These are phyloP conservation scores for Pisolithus thermaeus DNA, from an alignment of 1,284 basidiomycete species.

Conservation along the genomic window DNA sequence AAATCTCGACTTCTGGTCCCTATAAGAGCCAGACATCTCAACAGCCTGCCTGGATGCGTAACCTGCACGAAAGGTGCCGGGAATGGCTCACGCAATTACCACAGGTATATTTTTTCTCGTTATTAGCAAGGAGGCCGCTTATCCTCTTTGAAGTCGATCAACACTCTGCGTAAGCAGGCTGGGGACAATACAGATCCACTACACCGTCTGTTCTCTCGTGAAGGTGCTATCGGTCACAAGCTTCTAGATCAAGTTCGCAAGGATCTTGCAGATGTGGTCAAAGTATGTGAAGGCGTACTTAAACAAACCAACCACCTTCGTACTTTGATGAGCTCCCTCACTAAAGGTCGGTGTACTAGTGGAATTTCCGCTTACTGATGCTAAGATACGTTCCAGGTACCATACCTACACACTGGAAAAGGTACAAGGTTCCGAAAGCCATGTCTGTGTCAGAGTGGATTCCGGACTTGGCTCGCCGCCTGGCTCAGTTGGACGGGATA, in stretches of 20 bases:
- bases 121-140: not conserved
- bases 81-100: conserved; percentile 82
- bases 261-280: conserved; percentile 77
- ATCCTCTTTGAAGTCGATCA: conserved; percentile 46
- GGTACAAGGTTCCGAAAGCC: conserved; percentile 80
- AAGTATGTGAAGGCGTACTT: conserved; percentile 79
- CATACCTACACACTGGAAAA: conserved; percentile 82
- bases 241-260: conserved; percentile 72
- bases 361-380: conserved; percentile 1
- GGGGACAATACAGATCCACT: conserved; percentile 78
- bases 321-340: conserved; percentile 79
- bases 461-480: conserved; percentile 70
- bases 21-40: conserved; percentile 58
- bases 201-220: conserved; percentile 84
- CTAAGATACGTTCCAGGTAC: conserved; percentile 48
- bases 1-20: conserved; percentile 43
- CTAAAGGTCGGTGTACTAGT: conserved; percentile 58
- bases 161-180: conserved; percentile 54
- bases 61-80: conserved; percentile 69
- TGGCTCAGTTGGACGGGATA: conserved; percentile 78
- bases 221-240: conserved; percentile 73
- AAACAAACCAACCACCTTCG: conserved; percentile 96
- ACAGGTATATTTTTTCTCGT: conserved; percentile 41
- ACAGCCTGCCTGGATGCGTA: conserved; percentile 92
- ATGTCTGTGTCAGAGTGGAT: conserved; percentile 85